These are phyloP conservation scores for Verticillium alfalfae DNA, from an alignment of 2,329 filamentous ascomycete species.

Conservation along the genomic window DNA sequence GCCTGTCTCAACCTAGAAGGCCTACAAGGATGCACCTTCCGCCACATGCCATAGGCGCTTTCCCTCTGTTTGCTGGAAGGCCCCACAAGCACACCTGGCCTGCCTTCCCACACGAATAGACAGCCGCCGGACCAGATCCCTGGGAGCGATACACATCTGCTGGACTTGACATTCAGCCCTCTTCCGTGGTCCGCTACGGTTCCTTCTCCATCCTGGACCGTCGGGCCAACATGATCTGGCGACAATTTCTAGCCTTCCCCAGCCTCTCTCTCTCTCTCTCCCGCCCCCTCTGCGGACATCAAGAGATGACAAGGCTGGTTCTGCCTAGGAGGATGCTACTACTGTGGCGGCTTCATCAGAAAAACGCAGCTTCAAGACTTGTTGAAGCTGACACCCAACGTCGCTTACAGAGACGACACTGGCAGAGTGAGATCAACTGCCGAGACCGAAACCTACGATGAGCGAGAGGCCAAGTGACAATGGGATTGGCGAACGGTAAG, in stretches of 20 bases:
- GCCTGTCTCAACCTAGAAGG: background rate
- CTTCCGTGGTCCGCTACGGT: background rate
- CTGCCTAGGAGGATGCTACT: too few relatives aligned
- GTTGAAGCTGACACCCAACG: too few relatives aligned
- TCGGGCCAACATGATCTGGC: background rate
- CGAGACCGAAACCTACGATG: too few relatives aligned
- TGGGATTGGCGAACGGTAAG: background rate
- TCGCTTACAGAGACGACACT: too few relatives aligned
- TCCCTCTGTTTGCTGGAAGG: background rate
- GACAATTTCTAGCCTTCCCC: background rate
- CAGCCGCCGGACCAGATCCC: slow-evolving; percentile 4
- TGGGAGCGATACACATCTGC: background rate
- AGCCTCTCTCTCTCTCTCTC: background rate
- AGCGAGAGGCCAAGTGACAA: background rate
- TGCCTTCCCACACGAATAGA: slow-evolving; percentile 5
- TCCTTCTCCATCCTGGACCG: background rate
- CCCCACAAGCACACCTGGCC: slow-evolving; percentile 12
- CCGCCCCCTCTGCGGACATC: too few relatives aligned
- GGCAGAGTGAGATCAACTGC: too few relatives aligned
- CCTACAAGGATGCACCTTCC: background rate
- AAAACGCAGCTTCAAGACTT: too few relatives aligned
- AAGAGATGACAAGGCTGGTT: too few relatives aligned
- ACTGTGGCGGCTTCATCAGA: too few relatives aligned
- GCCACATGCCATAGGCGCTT: background rate
- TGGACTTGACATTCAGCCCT: background rate